Base-by-base conservation (phyloP, 2,329 filamentous ascomycete genomes). In the Sordariomycetes sp. region DNA sequence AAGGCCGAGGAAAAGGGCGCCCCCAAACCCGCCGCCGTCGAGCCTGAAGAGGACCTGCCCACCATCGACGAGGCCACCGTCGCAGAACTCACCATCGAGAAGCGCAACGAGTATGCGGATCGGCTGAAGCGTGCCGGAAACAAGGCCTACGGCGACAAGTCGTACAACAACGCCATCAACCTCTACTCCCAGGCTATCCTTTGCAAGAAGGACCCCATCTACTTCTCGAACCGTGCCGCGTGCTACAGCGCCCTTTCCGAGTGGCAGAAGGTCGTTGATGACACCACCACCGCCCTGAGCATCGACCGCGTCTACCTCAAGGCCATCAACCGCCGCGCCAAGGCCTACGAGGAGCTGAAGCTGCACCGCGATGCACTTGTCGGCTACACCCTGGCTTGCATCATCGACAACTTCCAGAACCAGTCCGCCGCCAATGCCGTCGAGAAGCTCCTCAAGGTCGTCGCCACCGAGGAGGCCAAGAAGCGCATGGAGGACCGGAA, bases 361-460 rank as follows among this genome's bases (percentile, higher is more conserved):
- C 88, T 87, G 74, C 96, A 88, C 78, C 94, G 91, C 72, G 93
- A 97, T 70, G 93, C 94, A 53, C 86, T 99, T 10, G 83, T 99
- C 62, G 94, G 99, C 76, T 97, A 96, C 76, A 99, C 94, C 10
- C 94, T 94, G 60, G 97, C 93, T 76, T 99, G 94, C 77, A 99
- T 99, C 72, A 96, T 99, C 71, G 94, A 99, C 71, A 89, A 89
- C 62, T 99, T 99, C 81, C 88, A 89, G 75, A 97, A 94, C 72
- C 89, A 96, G 67, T 79, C 82, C 61, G 95, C 89, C 68, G 91
- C 93, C 25, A 85, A 92, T 71, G 86, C 91, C 52, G 92, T 99
- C 11, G 94, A 99, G 78, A 81, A 93, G 62, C 77, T 99, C 62
- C 80, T 99, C 62, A 97, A 97, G 81, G 96, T 96, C 77, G 93